A percentile compares a stretch with the other conserved stretches of the same genome.
These are phyloP conservation scores for Catharanthus roseus DNA, from an alignment of 257 asterid species.

Conservation along the genomic window DNA sequence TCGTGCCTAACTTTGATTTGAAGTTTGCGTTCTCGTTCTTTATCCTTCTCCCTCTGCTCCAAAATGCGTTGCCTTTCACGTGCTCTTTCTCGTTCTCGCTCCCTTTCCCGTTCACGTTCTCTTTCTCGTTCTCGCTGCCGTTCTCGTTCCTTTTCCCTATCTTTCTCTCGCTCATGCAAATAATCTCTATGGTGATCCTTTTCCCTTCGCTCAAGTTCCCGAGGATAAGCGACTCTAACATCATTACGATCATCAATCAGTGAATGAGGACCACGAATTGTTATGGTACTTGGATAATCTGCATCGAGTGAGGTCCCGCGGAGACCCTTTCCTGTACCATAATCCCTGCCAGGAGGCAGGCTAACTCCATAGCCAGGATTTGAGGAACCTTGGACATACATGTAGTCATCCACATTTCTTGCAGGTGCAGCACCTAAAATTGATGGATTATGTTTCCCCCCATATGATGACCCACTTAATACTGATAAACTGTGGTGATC, in stretches of 20 bases:
- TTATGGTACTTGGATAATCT: conserved; percentile 53
- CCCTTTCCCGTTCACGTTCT: conserved; percentile 54
- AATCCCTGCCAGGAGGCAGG: conserved; percentile 98
- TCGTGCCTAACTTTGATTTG: conserved; percentile 57
- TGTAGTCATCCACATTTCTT: conserved; percentile 58
- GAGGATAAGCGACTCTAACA: conserved; percentile 53
- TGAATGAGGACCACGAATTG: conserved; percentile 50
- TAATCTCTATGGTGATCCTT: conserved; percentile 50
- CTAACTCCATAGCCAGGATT: conserved; percentile 98
- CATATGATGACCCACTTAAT: conserved; percentile 54
- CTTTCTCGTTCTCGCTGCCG: conserved; percentile 50
- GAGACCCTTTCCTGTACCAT: conserved; percentile 85
- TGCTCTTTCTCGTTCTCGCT: conserved; percentile 51
- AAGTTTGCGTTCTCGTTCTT: conserved; percentile 61
- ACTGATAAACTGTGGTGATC: conserved; percentile 58
- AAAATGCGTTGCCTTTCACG: conserved; percentile 43
- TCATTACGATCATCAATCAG: conserved; percentile 64
- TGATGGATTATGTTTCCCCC: conserved; percentile 72
- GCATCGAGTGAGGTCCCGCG: conserved; percentile 53
- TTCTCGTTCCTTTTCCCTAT: conserved; percentile 60
- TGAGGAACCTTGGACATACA: conserved; percentile 59
- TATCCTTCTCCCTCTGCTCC: conserved; percentile 67
- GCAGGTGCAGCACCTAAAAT: conserved; percentile 91
- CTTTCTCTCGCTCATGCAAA: conserved; percentile 72
- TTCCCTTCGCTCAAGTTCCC: conserved; percentile 71